Evolutionary conservation across 2,329 filamentous ascomycete species (phyloP).

Genomic region (Pseudocercospora pini-densiflorae): DNA sequence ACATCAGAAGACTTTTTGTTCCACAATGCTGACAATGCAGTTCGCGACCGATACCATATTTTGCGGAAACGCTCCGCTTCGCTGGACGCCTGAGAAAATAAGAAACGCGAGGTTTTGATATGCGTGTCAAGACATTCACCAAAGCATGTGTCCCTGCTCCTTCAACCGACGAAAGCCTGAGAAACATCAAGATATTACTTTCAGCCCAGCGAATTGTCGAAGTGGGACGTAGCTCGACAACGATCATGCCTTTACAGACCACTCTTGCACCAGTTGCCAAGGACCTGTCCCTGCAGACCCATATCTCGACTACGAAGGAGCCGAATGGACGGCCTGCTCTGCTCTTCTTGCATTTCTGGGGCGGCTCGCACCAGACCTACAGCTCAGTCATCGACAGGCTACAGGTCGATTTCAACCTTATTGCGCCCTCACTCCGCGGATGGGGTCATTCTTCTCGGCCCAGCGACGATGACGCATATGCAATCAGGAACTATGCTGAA

Average conservation of each 20-base stretch:
- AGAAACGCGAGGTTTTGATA: too few relatives aligned
- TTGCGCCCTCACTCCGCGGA: background rate
- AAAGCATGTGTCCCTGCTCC: too few relatives aligned
- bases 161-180: too few relatives aligned
- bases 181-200: too few relatives aligned
- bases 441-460: slow-evolving; percentile 1
- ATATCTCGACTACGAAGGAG: background rate
- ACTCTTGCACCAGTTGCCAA: background rate
- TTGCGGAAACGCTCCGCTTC: too few relatives aligned
- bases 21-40: too few relatives aligned
- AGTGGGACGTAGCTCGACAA: too few relatives aligned
- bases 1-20: too few relatives aligned
- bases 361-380: background rate
- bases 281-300: background rate
- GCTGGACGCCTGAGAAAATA: too few relatives aligned
- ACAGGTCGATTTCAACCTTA: background rate
- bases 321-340: background rate
- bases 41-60: too few relatives aligned
- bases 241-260: background rate
- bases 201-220: too few relatives aligned
- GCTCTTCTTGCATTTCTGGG: background rate
- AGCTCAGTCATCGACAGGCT: background rate
- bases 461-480: background rate
- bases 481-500: background rate
- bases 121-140: too few relatives aligned